These are phyloP conservation scores for Spinacia oleracea DNA, from an alignment of 179 eudicot genomes.

Conservation along the genomic window DNA sequence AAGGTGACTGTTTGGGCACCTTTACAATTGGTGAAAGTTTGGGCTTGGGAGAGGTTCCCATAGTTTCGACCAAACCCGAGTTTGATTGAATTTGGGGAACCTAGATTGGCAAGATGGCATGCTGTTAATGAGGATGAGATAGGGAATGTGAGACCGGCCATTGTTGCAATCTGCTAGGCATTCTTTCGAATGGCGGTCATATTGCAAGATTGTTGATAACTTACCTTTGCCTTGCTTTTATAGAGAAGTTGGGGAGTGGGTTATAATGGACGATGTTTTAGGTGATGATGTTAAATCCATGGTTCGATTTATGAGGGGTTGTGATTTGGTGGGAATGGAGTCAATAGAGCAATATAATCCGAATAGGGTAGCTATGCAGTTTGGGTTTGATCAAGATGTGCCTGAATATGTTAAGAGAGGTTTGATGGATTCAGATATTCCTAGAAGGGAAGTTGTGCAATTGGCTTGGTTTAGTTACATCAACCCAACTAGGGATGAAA, in stretches of 20 bases:
- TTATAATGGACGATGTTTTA: constrained; percentile 11
- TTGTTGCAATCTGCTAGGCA: constrained; percentile 33
- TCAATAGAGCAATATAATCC: constrained; percentile 36
- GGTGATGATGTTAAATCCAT: constrained; percentile 23
- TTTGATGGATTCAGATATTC: constrained; percentile 15
- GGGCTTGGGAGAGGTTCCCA: constrained; percentile 58
- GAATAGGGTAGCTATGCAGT: constrained; percentile 43
- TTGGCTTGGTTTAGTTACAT: constrained; percentile 33
- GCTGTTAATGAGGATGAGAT: constrained; percentile 19
- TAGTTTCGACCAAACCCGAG: constrained; percentile 35
- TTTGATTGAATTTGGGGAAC: constrained; percentile 20
- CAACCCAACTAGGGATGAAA: constrained; percentile 5
- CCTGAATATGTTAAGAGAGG: constrained; percentile 18
- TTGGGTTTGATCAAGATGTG: constrained; percentile 39
- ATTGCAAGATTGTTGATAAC: constrained; percentile 29
- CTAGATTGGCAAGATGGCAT: constrained; percentile 35
- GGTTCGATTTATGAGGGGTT: constrained; percentile 27
- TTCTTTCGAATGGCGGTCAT: constrained; percentile 36
- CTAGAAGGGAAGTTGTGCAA: constrained; percentile 25
- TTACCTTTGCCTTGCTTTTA: constrained; percentile 16
- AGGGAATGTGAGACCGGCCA: constrained; percentile 35
- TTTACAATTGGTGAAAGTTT: constrained; percentile 43
- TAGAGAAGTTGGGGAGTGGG: constrained; percentile 18
- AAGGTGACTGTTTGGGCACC: constrained; percentile 35
- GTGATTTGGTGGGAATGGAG: constrained; percentile 34